Base-by-base conservation (phyloP, 2,329 filamentous ascomycete genomes). In the Allantophomopsis lycopodina region DNA sequence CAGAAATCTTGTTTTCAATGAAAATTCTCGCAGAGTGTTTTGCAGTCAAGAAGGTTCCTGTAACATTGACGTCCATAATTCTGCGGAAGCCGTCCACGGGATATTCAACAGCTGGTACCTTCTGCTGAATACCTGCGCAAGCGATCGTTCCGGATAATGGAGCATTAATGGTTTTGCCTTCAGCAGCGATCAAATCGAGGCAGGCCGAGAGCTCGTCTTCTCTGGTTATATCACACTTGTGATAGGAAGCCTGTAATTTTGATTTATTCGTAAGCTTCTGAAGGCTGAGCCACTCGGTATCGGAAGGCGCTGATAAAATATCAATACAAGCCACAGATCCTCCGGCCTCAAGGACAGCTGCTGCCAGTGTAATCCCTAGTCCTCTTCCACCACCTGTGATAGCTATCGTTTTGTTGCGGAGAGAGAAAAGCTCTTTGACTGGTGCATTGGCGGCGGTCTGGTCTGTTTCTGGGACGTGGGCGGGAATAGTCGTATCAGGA, bases 11-110 rank as follows among this genome's bases (percentile, higher is more conserved):
- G 20, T 73, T 64, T 38, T 68, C 66, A 16, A 76, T 63, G 70
- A 83, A 77, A 56, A 91, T 81, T 40, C 79, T 71, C 28, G 87
- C 88, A n/a, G 85, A 83, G 15, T 85, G 85, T 65, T 89, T 84
- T 18, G 86, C 85, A 46, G 85, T 93, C 71, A 88, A 76, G 62
- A 86, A 84, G 20, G 72, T 77, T 11, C 87, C 88, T n/a, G 78
- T 91, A 50, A 94, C 69, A 60, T 95, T 93, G 53, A 89, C 79
- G 51, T 82, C 73, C 59, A 94, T 70, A 66, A 94, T 84, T 59
- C 77, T 73, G 56, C 87, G 76, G 55, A 76, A 76, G 55, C 85
- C 82, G 54, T 79, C 69, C 16, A 82, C 75, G 17, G 74, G 71
- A 55, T 94, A 93, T 37, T 94, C 85, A 40, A 94, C 65, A 1